A percentile compares a stretch with the other conserved stretches of the same genome.
Conservation (phyloP, 2,329 filamentous ascomycete species). For the Epichloe festucae region DNA sequence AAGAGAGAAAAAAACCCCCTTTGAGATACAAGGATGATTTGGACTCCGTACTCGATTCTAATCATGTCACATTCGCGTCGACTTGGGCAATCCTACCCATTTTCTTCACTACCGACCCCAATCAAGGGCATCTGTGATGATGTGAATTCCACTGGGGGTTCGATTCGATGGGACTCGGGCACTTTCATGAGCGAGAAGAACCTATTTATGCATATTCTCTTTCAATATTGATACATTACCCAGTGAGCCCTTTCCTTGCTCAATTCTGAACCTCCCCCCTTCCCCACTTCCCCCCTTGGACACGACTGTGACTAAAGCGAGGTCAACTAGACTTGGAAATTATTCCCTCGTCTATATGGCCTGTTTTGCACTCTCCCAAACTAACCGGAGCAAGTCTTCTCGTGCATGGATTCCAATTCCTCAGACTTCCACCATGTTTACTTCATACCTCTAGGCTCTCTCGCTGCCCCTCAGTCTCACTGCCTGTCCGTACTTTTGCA, state of each 20-base stretch:
- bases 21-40: too few species aligned
- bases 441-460: conserved; percentile 46
- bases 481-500: conserved; percentile 97
- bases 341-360: neutral
- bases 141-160: too few species aligned
- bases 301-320: neutral
- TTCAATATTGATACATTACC: conserved; percentile 6
- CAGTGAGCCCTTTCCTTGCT: neutral
- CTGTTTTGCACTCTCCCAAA: neutral
- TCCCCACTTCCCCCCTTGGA: too few species aligned
- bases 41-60: too few species aligned
- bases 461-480: conserved; percentile 91
- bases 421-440: neutral
- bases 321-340: neutral
- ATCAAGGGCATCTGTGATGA: too few species aligned
- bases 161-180: too few species aligned
- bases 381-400: neutral
- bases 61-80: too few species aligned
- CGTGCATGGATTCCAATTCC: neutral
- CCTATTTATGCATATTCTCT: neutral
- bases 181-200: too few species aligned
- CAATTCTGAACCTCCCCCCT: neutral
- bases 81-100: too few species aligned
- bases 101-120: too few species aligned
- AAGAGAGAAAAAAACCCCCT: too few species aligned